A percentile compares a stretch with the other conserved stretches of the same genome.
Evolutionary conservation across 1,284 basidiomycete species (phyloP).

Genomic region (Apiotrichum domesticum): DNA sequence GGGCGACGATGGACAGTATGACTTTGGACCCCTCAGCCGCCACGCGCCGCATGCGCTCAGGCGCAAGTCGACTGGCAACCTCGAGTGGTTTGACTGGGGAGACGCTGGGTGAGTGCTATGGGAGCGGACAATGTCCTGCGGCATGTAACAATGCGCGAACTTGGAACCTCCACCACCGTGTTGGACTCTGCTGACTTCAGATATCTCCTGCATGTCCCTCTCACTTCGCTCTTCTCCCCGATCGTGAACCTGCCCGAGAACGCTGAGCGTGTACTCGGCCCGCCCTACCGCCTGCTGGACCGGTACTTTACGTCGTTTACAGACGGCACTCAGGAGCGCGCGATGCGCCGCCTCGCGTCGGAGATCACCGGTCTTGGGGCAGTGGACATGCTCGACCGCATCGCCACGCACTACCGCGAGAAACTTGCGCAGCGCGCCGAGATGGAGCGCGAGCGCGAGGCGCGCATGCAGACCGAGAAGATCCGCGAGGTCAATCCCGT

Average conservation of each 20-base stretch:
- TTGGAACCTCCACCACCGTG: too few relatives aligned
- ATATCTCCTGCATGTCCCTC: constrained; percentile 26
- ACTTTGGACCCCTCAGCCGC: constrained; percentile 33
- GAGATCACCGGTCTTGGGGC: constrained; percentile 18
- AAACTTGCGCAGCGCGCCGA: constrained; percentile 3
- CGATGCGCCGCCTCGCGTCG: background rate
- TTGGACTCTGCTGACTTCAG: background rate
- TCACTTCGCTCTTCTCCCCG: constrained; percentile 32
- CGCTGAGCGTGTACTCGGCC: constrained; percentile 21
- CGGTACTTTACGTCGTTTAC: constrained; percentile 24
- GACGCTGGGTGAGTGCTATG: constrained; percentile 34
- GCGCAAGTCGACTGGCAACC: constrained; percentile 14
- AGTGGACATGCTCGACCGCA: constrained; percentile 22
- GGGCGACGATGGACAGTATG: constrained; percentile 36
- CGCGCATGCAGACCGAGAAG: constrained; percentile 14
- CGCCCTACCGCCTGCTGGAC: constrained; percentile 24
- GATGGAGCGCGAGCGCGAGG: background rate
- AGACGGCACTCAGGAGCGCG: constrained; percentile 29
- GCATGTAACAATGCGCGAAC: too few relatives aligned
- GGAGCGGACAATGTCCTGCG: too few relatives aligned
- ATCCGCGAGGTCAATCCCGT: background rate
- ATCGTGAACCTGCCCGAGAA: constrained; percentile 21
- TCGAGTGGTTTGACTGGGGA: constrained; percentile 37
- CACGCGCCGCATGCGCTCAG: constrained; percentile 13
- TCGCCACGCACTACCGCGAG: constrained; percentile 3